A percentile compares a stretch with the other conserved stretches of the same genome.
phyloP scores from a whole-genome alignment of 139 green algal genomes.

The Volvox reticuliferus region DNA sequence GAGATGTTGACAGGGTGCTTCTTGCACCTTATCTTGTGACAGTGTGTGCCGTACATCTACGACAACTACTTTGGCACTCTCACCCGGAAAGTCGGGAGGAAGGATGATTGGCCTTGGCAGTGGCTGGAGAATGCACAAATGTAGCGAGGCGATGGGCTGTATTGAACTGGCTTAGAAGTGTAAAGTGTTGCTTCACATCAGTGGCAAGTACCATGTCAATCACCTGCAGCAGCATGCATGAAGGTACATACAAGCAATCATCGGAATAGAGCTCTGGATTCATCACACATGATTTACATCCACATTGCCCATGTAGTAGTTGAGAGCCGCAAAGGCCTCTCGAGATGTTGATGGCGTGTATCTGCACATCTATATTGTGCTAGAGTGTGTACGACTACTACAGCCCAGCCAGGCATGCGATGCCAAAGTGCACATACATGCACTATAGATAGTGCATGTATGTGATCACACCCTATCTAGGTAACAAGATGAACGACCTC shows the following conservation, averaged over 20 bases:
- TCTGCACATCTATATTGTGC: no score
- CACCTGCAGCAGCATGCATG: constrained; percentile 34
- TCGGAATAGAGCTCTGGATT: neutral
- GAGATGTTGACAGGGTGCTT: neutral
- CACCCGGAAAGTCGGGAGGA: neutral
- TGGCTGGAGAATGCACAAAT: neutral
- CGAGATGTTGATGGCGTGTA: no score
- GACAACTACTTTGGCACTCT: no score
- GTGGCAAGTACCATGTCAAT: constrained; percentile 77
- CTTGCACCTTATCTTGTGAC: neutral
- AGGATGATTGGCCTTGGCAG: neutral
- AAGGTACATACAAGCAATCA: neutral
- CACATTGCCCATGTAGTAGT: neutral
- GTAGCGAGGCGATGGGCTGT: constrained; percentile 11
- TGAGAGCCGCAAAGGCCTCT: no score
- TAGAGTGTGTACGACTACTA: no score
- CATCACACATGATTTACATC: neutral
- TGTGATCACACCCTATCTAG: no score
- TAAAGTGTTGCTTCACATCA: constrained; percentile 72
- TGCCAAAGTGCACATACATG: no score
- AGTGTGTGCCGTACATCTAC: no score
- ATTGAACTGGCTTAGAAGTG: constrained; percentile 30
- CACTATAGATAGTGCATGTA: no score
- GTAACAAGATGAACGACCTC: no score
- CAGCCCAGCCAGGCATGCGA: no score